Base-by-base conservation (phyloP, 495 filamentous ascomycete genomes). In the Aspergillus ostianus region DNA sequence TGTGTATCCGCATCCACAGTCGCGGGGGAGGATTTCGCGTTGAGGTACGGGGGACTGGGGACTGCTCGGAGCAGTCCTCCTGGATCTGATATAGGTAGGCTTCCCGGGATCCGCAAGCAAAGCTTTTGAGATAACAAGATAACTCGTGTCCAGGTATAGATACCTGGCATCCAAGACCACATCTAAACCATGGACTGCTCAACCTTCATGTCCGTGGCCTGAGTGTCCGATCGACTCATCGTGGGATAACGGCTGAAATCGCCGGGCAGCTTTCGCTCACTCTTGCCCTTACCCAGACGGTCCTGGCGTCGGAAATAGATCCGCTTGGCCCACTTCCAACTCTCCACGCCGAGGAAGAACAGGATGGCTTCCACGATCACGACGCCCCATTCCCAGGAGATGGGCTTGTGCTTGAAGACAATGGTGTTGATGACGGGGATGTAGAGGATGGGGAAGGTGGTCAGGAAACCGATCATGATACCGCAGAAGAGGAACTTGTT, bases 401-500 rank as follows among this genome's bases (percentile, higher is more conserved):
- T 90, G 4, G 83, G 77, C n/a, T 70, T 73, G 64, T 91, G 88
- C 66, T 86, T 88, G 74, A 91, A 91, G 20, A 91, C 86, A 3
- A 75, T 71, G 27, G 76, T 73, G 69, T 89, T 91, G 66, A 91
- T 79, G 17, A 84, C 86, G 0, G 87, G 88, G 54, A 90, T 85
- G 62, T 91, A 91, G 0, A 91, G 69, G 13, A 84, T 84, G 2
- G 87, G 89, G 71, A 91, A 91, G 1, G 87, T 79, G 19, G 86
- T 87, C 29, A 88, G 72, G 72, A 90, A 90, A 4, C 87, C 88
- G 21, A 83, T 75, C 60, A 88, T 77, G 56, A 90, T 79, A 36
- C 85, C 80, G 71, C 76, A 90, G 77, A 91, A 90, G 46, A 91
- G 78, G 74, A 90, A 87, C 66, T 82, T 74, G 74, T 91, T 91